phyloP scores from a whole-genome alignment of 2,329 filamentous ascomycete species.

The Xylaria digitata region DNA sequence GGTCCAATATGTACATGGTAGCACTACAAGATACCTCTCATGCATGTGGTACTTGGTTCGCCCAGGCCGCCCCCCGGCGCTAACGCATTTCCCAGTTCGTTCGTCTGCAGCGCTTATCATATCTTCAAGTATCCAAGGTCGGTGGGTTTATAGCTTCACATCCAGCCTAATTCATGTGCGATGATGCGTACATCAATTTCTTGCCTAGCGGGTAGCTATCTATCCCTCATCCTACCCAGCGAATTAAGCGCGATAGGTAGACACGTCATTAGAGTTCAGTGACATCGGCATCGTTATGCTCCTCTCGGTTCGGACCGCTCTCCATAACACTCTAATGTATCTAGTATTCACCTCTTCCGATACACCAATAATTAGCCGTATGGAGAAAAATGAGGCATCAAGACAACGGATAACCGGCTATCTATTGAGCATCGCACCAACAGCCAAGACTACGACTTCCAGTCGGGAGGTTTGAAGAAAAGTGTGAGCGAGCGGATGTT shows the following conservation, averaged over 20 bases:
- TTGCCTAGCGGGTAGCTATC: neutral
- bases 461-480: neutral
- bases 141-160: neutral
- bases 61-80: neutral
- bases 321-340: neutral
- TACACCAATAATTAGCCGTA: neutral
- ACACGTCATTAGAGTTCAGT: conserved; percentile 5
- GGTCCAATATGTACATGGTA: neutral
- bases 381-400: conserved; percentile 8
- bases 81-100: conserved; percentile 2
- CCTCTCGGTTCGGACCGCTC: neutral
- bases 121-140: neutral
- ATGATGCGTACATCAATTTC: conserved; percentile 8
- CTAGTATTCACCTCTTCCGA: neutral
- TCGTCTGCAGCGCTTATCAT: conserved; percentile 16
- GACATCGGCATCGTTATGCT: neutral
- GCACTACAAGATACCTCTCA: neutral
- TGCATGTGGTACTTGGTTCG: conserved; percentile 24
- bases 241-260: neutral
- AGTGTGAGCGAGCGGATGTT: neutral
- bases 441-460: conserved; percentile 17
- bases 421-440: neutral
- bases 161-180: neutral
- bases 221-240: neutral
- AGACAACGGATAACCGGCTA: neutral